A percentile compares a stretch with the other conserved stretches of the same genome.
Evolutionary conservation across 371 early-diverging fungal species (phyloP).

Genomic region (Mucor velutinosus): DNA sequence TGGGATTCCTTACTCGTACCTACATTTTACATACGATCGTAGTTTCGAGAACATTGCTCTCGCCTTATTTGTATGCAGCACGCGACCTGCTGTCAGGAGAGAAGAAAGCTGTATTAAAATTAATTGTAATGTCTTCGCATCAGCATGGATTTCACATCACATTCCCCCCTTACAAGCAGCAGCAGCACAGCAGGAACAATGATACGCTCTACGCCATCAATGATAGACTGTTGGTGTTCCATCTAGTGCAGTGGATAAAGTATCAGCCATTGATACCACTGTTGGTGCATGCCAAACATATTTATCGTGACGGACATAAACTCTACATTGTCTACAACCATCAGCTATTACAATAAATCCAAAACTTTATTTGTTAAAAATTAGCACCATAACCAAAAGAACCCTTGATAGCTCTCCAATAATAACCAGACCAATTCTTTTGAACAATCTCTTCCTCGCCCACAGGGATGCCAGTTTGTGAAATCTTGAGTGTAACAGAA

Average conservation of each 20-base stretch:
- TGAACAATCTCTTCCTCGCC: conserved; percentile 84
- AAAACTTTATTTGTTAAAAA: conserved; percentile 30
- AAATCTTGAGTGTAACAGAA: conserved; percentile 70
- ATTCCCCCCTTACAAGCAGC: neutral
- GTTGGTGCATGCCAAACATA: neutral
- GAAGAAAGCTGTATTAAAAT: conserved; percentile 12
- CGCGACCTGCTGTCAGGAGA: neutral
- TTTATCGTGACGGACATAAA: conserved; percentile 9
- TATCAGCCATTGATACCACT: conserved; percentile 1
- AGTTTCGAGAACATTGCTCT: neutral
- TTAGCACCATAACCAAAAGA: conserved; percentile 77
- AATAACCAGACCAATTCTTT: conserved; percentile 90
- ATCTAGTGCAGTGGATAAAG: neutral
- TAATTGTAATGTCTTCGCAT: neutral
- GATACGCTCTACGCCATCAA: neutral
- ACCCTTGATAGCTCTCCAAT: conserved; percentile 92
- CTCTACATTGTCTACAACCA: conserved; percentile 15
- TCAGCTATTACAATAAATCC: neutral
- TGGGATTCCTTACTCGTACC: conserved; percentile 7
- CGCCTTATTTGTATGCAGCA: conserved; percentile 11
- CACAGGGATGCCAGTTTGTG: conserved; percentile 87
- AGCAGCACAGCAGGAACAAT: neutral
- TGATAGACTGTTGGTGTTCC: neutral
- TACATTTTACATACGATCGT: conserved; percentile 10
- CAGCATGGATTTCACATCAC: neutral